Conservation (phyloP, 495 filamentous ascomycete species). For the Neurospora tetrasperma region DNA sequence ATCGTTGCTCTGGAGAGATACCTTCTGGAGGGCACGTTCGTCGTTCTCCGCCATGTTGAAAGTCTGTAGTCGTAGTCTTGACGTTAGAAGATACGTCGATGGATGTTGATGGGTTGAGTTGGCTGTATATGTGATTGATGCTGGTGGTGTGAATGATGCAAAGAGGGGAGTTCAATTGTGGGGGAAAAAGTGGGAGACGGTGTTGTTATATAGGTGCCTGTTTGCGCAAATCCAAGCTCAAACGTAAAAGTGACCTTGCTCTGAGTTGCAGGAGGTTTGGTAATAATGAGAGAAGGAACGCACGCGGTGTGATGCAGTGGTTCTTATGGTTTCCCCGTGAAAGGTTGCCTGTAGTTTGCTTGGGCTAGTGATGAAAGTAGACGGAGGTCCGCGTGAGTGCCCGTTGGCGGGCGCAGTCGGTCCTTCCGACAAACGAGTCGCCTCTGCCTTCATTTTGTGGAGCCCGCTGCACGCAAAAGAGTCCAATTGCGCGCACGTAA, state of each 20-base stretch:
- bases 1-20: conserved; percentile 16
- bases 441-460: not conserved
- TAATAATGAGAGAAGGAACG: not conserved
- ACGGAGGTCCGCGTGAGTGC: not conserved
- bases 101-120: conserved; percentile 4
- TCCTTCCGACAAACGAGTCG: not conserved
- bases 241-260: not conserved
- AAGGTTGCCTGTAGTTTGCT: not conserved
- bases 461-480: not conserved
- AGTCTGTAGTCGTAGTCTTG: not conserved
- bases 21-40: conserved; percentile 6
- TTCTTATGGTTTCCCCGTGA: not conserved
- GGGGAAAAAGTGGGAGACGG: not conserved
- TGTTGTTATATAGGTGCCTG: not conserved
- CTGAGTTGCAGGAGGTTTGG: not conserved
- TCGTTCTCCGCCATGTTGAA: conserved; percentile 11
- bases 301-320: not conserved
- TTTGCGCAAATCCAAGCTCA: not conserved
- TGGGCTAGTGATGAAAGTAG: not conserved
- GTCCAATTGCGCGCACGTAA: not conserved
- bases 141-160: not conserved
- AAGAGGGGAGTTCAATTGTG: not conserved
- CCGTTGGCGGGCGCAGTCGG: not conserved
- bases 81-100: not conserved
- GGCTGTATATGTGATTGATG: not conserved